Percentiles rank a stretch among this genome's conserved stretches.
Conservation (phyloP, 371 early-diverging fungal species). For the Conidiobolus incongruus region DNA sequence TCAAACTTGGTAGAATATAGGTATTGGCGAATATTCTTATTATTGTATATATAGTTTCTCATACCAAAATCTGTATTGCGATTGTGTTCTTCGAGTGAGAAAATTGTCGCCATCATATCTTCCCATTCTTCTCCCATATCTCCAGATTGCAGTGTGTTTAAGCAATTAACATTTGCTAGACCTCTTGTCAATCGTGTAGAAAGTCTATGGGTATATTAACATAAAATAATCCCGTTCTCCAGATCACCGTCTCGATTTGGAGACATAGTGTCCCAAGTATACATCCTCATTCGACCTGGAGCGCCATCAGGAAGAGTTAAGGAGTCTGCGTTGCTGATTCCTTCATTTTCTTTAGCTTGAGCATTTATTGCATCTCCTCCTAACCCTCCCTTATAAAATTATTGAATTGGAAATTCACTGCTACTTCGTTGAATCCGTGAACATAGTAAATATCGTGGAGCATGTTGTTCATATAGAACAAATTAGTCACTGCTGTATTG, state of each 20-base stretch:
- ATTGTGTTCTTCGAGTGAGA: no score
- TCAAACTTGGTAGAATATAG: constrained; percentile 56
- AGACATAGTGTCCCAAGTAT: constrained; percentile 43
- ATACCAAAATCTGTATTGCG: no score
- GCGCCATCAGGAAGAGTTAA: constrained; percentile 88
- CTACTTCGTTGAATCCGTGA: no score
- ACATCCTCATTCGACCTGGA: constrained; percentile 73
- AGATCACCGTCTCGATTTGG: constrained; percentile 77
- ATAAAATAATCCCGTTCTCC: constrained; percentile 71
- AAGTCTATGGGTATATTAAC: constrained; percentile 78
- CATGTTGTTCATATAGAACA: constrained; percentile 82
- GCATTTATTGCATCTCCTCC: constrained; percentile 75
- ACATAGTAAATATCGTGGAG: constrained; percentile 59
- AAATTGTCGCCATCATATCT: no score
- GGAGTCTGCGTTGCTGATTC: constrained; percentile 70
- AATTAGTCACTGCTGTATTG: constrained; percentile 72
- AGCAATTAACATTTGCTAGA: constrained; percentile 63
- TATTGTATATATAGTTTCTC: constrained; percentile 62
- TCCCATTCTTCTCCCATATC: no score
- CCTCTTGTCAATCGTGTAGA: constrained; percentile 77
- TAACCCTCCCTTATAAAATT: constrained; percentile 59
- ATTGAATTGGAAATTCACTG: constrained; percentile 91
- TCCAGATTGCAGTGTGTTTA: no score
- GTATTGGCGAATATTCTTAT: constrained; percentile 77
- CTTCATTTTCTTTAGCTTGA: constrained; percentile 76